Evolutionary conservation across 768 basidiomycete genomes (phyloP).

Genomic region (Coprinopsis sp.): DNA sequence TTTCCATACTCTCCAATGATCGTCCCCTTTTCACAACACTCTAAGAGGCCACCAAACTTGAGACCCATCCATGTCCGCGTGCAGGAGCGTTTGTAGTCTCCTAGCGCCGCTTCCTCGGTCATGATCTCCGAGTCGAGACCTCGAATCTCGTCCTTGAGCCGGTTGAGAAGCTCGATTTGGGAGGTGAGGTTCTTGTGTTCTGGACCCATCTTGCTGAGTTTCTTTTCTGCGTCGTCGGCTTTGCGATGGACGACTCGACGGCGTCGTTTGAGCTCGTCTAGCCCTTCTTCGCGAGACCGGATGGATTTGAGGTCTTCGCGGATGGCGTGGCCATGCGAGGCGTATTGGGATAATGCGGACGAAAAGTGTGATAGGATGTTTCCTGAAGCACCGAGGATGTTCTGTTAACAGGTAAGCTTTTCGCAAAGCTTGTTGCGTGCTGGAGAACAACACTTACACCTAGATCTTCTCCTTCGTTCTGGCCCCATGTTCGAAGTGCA

Average conservation of each 20-base stretch:
- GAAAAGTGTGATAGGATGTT: constrained; percentile 65
- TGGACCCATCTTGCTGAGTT: constrained; percentile 83
- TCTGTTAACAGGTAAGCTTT: constrained; percentile 37
- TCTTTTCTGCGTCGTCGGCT: constrained; percentile 83
- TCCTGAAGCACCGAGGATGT: constrained; percentile 67
- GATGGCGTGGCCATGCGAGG: constrained; percentile 63
- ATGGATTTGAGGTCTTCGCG: constrained; percentile 78
- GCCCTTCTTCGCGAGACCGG: constrained; percentile 75
- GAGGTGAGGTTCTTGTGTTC: constrained; percentile 78
- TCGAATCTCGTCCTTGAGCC: constrained; percentile 72
- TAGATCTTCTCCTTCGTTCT: constrained; percentile 80
- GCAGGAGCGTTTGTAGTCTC: constrained; percentile 77
- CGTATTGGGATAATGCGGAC: constrained; percentile 62
- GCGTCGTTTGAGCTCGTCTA: constrained; percentile 72
- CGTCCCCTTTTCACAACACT: constrained; percentile 80
- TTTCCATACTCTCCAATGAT: constrained; percentile 55
- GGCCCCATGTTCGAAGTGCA: constrained; percentile 66
- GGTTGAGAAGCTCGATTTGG: constrained; percentile 71
- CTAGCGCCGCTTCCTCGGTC: constrained; percentile 71
- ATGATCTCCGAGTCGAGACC: constrained; percentile 78
- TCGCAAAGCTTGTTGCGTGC: constrained; percentile 4
- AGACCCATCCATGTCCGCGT: constrained; percentile 69
- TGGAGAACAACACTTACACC: constrained; percentile 42
- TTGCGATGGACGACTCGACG: constrained; percentile 61
- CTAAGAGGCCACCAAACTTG: constrained; percentile 84